Base-by-base conservation (phyloP, 192 early-diverging fungal genomes). In the Thamnidium elegans region DNA sequence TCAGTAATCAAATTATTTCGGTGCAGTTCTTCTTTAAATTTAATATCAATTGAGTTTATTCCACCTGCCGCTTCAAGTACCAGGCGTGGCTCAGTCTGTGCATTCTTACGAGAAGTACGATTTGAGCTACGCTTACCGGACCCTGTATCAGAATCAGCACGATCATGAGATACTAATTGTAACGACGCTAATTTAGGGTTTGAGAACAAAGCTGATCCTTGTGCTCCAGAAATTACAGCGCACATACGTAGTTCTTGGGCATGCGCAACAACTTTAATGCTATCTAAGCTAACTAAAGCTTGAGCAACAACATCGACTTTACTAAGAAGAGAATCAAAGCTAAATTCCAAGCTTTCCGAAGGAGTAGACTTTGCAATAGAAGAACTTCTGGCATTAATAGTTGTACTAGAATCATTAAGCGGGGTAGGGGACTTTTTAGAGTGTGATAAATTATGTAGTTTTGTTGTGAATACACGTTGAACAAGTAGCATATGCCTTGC, bases 401-500 rank as follows among this genome's bases (percentile, higher is more conserved):
- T 46, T 6, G 55, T 26, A 23, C 17, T 45, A 3, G 58, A 9
- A 0, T 39, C 20, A 15, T 45, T 59, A 39, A 39, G 9, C 9
- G 4, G 1, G 9, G 36, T 3, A 9, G 36, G 9, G 7, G 36
- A 9, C 36, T 39, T 39, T 39, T 39, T 39, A 30, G 71, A 44
- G 58, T 68, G 61, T 13, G 73, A 76, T 15, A 79, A 17, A n/a
- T 55, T 51, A 42, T 54, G 45, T 1, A 76, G 55, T 45, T 75
- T 80, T 0, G 78, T 66, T 1, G 70, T 71, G 32, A 83, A 86
- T 7, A 83, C 74, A 15, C 84, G 72, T 34, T 86, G 81, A 9
- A 86, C 79, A 23, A 69, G 73, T 1, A 86, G 66, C 66, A 83
- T 81, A 58, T 86, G 84, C 50, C 77, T 63, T 0, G 78, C 77